These are phyloP conservation scores for Rhizopus arrhizus DNA, from an alignment of 371 early-diverging fungal species.

Conservation along the genomic window DNA sequence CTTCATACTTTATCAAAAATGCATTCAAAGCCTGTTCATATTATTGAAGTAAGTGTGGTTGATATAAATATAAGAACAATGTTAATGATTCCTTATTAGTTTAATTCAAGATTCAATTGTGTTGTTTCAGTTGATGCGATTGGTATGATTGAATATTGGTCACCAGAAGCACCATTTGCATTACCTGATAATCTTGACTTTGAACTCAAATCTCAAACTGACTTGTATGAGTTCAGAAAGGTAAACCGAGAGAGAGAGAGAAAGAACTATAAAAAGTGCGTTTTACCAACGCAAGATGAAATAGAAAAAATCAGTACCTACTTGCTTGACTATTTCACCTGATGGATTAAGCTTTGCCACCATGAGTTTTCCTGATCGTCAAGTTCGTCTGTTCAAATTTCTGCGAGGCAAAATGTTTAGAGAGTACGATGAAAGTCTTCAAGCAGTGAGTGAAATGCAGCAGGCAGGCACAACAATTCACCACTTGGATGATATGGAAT, in stretches of 20 bases:
- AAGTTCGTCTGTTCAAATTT: constrained; percentile 86
- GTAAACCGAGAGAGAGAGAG: constrained; percentile 27
- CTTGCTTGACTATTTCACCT: constrained; percentile 80
- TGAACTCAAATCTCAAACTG: constrained; percentile 88
- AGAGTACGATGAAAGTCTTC: constrained; percentile 90
- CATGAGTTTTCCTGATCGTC: constrained; percentile 81
- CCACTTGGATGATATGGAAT: constrained; percentile 95
- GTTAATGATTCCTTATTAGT: constrained; percentile 33
- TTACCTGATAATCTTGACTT: constrained; percentile 70
- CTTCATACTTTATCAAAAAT: constrained; percentile 66
- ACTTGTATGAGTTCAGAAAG: constrained; percentile 94
- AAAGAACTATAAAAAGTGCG: background rate
- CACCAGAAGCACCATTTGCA: constrained; percentile 68
- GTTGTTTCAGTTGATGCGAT: constrained; percentile 82
- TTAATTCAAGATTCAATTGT: constrained; percentile 73
- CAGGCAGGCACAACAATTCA: constrained; percentile 78
- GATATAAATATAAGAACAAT: too few relatives aligned
- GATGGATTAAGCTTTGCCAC: constrained; percentile 86
- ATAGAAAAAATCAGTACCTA: constrained; percentile 68
- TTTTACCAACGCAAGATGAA: background rate
- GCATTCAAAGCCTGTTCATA: constrained; percentile 76
- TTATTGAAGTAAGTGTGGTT: constrained; percentile 60
- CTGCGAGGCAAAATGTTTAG: constrained; percentile 82
- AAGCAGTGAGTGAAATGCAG: constrained; percentile 85
- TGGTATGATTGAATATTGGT: constrained; percentile 95